Conservation (phyloP, 2,329 filamentous ascomycete species). For the Alternaria tenuissima region DNA sequence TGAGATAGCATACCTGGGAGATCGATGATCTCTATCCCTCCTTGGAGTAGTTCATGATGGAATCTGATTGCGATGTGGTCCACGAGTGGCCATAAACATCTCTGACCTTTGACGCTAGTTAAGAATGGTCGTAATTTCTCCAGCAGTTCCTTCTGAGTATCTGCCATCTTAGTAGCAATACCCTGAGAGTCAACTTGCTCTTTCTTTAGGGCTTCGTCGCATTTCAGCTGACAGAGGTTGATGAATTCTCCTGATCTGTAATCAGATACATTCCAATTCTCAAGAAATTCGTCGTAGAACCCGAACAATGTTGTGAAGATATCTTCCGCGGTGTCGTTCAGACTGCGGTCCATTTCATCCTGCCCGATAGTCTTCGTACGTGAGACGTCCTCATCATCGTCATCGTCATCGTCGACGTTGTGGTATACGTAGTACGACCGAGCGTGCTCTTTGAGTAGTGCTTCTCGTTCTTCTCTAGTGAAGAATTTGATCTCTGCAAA, state of each 20-base stretch:
- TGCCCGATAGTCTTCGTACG: constrained; percentile 1
- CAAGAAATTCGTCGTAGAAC: constrained; percentile 17
- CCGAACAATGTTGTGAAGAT: constrained; percentile 31
- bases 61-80: constrained; percentile 26
- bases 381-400: constrained; percentile 26
- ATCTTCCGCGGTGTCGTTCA: constrained; percentile 32
- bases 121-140: constrained; percentile 19
- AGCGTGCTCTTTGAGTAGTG: constrained; percentile 26
- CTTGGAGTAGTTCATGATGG: constrained; percentile 19
- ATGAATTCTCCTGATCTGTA: constrained; percentile 18
- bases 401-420: constrained; percentile 19
- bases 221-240: constrained; percentile 23
- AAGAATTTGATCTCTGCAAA: constrained; percentile 29
- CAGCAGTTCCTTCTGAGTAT: constrained; percentile 17
- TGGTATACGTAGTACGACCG: constrained; percentile 22
- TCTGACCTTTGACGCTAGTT: constrained; percentile 21
- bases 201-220: constrained; percentile 17
- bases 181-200: not conserved
- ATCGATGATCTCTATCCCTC: constrained; percentile 28
- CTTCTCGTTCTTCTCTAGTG: constrained; percentile 14
- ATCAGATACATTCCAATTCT: constrained; percentile 13
- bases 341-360: constrained; percentile 24
- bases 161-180: not conserved
- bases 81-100: constrained; percentile 33
- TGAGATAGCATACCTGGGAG: constrained; percentile 28